Evolutionary conservation across 495 filamentous ascomycete species (phyloP).

Genomic region (Penicillium cataractarum): DNA sequence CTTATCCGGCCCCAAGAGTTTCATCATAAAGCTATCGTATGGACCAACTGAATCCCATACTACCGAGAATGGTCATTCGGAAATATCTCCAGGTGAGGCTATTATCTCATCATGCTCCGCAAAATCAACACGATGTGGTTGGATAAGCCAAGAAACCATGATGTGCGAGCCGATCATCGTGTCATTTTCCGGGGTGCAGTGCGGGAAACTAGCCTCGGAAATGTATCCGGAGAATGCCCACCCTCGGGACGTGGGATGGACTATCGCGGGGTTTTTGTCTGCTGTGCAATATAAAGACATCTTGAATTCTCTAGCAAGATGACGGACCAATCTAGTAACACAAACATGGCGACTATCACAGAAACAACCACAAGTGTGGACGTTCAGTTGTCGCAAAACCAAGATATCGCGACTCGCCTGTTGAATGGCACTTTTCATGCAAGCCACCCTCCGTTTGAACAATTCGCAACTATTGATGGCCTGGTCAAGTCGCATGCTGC

Average conservation of each 20-base stretch:
- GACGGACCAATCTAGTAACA: not conserved
- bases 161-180: not conserved
- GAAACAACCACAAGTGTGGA: constrained; percentile 17
- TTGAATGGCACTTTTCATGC: constrained; percentile 33
- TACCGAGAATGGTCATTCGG: not conserved
- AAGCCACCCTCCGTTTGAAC: constrained; percentile 25
- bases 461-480: constrained; percentile 31
- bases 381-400: constrained; percentile 10
- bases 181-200: constrained; percentile 11
- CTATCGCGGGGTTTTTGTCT: constrained; percentile 2
- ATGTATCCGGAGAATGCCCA: constrained; percentile 9
- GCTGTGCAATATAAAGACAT: constrained; percentile 13
- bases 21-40: not conserved
- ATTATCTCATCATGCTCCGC: not conserved
- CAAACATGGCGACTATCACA: constrained; percentile 24
- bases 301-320: not conserved
- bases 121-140: not conserved
- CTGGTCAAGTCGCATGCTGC: constrained; percentile 30
- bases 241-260: constrained; percentile 12
- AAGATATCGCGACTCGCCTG: constrained; percentile 29
- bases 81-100: not conserved
- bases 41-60: not conserved
- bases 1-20: not conserved
- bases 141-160: not conserved
- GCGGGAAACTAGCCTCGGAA: constrained; percentile 14